Evolutionary conservation across 2,329 filamentous ascomycete genomes (phyloP).

Genomic region (Fusarium anguioides): DNA sequence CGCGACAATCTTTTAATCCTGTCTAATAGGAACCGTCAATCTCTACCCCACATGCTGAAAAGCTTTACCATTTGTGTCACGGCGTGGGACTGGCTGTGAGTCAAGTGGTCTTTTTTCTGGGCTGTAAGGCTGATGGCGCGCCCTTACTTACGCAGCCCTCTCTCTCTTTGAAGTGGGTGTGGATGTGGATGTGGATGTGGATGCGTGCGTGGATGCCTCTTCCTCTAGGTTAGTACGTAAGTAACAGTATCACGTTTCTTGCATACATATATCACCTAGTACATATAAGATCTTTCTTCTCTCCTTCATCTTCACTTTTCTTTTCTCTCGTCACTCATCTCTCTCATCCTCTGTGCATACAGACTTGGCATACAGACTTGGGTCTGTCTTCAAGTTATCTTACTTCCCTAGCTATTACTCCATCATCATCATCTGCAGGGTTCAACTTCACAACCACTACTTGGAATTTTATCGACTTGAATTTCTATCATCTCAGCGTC

Average conservation of each 20-base stretch:
- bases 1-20: slow-evolving; percentile 6
- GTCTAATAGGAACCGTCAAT: slow-evolving; percentile 6
- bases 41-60: slow-evolving; percentile 14
- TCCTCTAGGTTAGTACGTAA: neutral
- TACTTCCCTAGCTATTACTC: too few species aligned
- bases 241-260: slow-evolving; percentile 7
- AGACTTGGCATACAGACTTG: slow-evolving; percentile 16
- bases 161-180: neutral
- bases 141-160: neutral
- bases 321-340: neutral
- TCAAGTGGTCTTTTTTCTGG: slow-evolving; percentile 12
- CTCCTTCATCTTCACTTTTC: neutral
- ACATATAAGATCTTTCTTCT: slow-evolving; percentile 21
- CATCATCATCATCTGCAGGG: neutral
- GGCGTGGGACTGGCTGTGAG: slow-evolving; percentile 26
- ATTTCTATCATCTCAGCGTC: neutral
- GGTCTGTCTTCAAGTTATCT: neutral
- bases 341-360: slow-evolving; percentile 9
- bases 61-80: slow-evolving; percentile 10
- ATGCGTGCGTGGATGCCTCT: slow-evolving; percentile 25
- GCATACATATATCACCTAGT: neutral
- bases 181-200: slow-evolving; percentile 6
- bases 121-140: slow-evolving; percentile 23
- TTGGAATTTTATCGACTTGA: neutral
- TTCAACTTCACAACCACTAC: neutral